These are phyloP conservation scores for Fusarium guadeloupense DNA, from an alignment of 2,329 filamentous ascomycete species.

Conservation along the genomic window DNA sequence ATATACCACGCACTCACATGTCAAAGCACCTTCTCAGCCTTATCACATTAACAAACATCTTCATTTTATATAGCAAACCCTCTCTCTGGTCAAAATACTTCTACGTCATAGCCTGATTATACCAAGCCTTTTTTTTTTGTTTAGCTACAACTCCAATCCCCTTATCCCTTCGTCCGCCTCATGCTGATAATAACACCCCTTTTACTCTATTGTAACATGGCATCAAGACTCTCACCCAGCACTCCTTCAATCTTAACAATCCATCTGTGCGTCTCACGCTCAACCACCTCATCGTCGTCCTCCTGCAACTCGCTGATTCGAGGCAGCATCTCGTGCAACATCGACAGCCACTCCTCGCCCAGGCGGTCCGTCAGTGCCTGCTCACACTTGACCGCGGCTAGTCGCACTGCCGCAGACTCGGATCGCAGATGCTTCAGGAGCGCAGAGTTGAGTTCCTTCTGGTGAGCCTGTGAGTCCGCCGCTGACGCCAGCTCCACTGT, in stretches of 20 bases:
- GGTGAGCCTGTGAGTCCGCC: constrained; percentile 85
- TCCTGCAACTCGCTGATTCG: constrained; percentile 96
- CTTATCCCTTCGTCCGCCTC: constrained; percentile 22
- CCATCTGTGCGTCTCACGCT: constrained; percentile 89
- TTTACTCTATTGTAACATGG: constrained; percentile 81
- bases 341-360: constrained; percentile 91
- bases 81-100: constrained; percentile 3
- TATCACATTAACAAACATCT: constrained; percentile 6
- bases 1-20: constrained; percentile 6
- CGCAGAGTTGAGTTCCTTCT: constrained; percentile 84
- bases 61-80: constrained; percentile 20
- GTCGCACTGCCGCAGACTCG: constrained; percentile 74
- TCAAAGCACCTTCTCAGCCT: constrained; percentile 1
- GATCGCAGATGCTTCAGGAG: constrained; percentile 83
- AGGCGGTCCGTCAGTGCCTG: constrained; percentile 80
- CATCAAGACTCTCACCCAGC: constrained; percentile 88
- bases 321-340: constrained; percentile 94
- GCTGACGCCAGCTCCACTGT: constrained; percentile 83
- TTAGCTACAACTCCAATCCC: constrained; percentile 19
- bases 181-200: constrained; percentile 2
- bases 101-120: constrained; percentile 28
- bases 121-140: constrained; percentile 17
- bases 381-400: constrained; percentile 85
- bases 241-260: constrained; percentile 89
- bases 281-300: constrained; percentile 93